Evolutionary conservation across 305 asterid species (phyloP), one percentile per base, ranked within the genome.

Genomic region (Fraxinus latifolia): DNA sequence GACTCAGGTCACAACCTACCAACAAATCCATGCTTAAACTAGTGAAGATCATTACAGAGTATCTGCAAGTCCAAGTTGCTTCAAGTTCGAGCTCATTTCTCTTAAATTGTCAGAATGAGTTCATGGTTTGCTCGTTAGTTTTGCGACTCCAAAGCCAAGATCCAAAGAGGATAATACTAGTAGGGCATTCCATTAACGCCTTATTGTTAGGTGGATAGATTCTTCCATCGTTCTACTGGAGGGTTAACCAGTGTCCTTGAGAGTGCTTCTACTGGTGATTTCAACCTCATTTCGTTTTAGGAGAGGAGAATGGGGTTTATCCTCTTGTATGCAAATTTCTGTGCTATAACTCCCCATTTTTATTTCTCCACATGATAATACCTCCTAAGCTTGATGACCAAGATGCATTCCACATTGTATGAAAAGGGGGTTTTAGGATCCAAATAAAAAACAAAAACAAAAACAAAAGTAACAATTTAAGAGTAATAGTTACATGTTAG

Each of bases 401-500:
- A 14, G 62, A 53, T 53, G 29, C 70, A 19, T 60, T 17, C 70
- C 70, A 60, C 12, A 19, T 60, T 17, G 12, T 17, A 60, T 60
- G 70, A 60, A 60, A 53, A 15, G 62, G 62, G 23, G 8, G 7
- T 53, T 53, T 50, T 11, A 50, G 17, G 60, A 68, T 29, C 74
- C 74, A 68, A 8, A 33, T 36, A 6, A 7, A 6, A 42, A 14
- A n/a, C n/a, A 31, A 21, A 31, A 3, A 3, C 27, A 79, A 53
- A 19, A 55, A 82, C 37, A 44, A 44, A 44, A 12, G 12, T 2
- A 67, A 68, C 31, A 50, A 39, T 34, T 23, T 67, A 44, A 31
- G 5, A 34, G 27, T 50, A 80, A 74, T 79, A 87, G 82, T 84
- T 87, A 82, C 89, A 84, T 62, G 68, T 86, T 80, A 80, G 75